These are phyloP conservation scores for Diaporthe australafricana DNA, from an alignment of 2,329 filamentous ascomycete species.

Conservation along the genomic window DNA sequence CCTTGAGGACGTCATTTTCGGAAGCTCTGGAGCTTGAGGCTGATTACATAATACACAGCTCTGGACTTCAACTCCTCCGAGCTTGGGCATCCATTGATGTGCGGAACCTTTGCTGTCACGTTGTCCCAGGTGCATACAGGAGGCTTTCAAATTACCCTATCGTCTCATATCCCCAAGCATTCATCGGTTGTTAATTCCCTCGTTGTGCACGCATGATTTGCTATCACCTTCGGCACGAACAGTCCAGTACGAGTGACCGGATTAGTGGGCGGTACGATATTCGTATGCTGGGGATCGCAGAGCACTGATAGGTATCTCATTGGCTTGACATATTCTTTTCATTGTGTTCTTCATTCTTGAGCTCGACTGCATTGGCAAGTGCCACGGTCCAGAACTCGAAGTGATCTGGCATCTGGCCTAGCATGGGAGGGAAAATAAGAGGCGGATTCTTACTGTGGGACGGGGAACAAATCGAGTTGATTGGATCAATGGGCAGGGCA, in stretches of 20 bases:
- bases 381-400: not conserved
- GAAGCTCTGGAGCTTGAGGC: not conserved
- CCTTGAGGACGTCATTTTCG: constrained; percentile 23
- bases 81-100: not conserved
- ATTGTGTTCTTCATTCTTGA: no score
- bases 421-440: not conserved
- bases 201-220: not conserved
- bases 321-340: no score
- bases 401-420: not conserved
- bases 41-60: constrained; percentile 8
- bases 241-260: no score
- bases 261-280: no score
- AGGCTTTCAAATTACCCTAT: not conserved
- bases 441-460: not conserved
- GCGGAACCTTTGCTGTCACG: no score
- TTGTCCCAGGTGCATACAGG: not conserved
- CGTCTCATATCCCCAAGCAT: no score
- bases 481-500: no score
- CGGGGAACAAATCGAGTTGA: no score
- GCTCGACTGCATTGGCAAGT: not conserved
- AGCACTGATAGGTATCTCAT: not conserved
- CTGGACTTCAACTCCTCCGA: not conserved
- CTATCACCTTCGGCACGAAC: not conserved
- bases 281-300: not conserved
- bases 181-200: no score